Base-by-base conservation (phyloP, 768 basidiomycete species). In the Trametes gibbosa region DNA sequence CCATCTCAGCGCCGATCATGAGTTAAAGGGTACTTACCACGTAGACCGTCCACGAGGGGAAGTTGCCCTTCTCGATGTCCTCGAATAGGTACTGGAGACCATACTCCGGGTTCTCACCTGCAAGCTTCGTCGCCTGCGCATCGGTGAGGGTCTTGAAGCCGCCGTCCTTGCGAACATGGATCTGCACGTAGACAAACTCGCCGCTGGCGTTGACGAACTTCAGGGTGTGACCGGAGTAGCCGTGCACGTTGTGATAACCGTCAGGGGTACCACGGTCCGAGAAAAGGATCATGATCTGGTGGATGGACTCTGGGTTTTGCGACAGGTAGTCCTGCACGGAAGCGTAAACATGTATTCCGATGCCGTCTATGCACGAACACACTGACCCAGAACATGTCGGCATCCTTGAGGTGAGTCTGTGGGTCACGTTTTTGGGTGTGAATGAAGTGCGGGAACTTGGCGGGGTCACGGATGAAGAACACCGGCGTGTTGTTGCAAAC, bases 181-280 rank as follows among this genome's bases (percentile, higher is more conserved):
- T 82, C 74, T 97, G 93, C 58, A 86, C 84, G 72, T 97, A 98
- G 35, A 86, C 84, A 70, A 87, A 91, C 45, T 87, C 83, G 46
- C 92, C 93, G 51, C 95, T 86, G 1, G 78, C 83, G 75, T 94
- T 93, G 74, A 90, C 79, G 74, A 94, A 85, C 73, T 95, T 91
- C 81, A 81, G 92, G 32, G 95, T 88, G 81, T 97, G 93, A 16
- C 95, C 92, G 50, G 90, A 91, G 79, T 95, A 97, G 2, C 94
- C 95, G 75, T 98, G 92, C 85, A 85, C 79, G 61, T 86, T 78
- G 74, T 90, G 86, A 77, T 77, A 95, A n/a, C 84, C 94, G 74
- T 86, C 87, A 61, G 96, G 95, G 56, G 93, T 97, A 47, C 92
- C 89, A 68, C 95, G 91, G 75, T 98, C 95, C n/a, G 90, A 90